Evolutionary conservation across 2,329 filamentous ascomycete genomes (phyloP), one percentile per base, ranked within the genome.

Genomic region (Coniosporium tulheliwenetii): DNA sequence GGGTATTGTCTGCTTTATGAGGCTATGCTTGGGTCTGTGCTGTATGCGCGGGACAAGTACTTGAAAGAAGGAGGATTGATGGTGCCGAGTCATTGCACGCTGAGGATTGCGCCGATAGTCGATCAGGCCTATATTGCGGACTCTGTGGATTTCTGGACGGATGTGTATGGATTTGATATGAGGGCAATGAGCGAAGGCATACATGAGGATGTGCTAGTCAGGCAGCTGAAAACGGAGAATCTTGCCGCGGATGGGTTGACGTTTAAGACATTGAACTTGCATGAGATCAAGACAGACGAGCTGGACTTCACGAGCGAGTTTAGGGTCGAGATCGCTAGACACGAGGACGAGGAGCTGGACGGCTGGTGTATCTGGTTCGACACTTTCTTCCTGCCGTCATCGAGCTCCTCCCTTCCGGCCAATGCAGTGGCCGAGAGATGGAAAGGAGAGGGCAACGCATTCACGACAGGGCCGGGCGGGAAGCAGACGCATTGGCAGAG

Each of bases 111-210:
- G 0, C 86, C 89, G 8, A 70, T 89, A 26, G 72, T 79, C 10
- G 85, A 93, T 56, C 66, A 74, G 0, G 82, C 85, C 41, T 89
- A 85, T 56, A 69, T 91, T 41, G 69, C 75, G 13, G 84, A 91
- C 42, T 79, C 82, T 58, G 73, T 91, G 47, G 67, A 75, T 14
- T 95, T 89, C 66, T 96, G 89, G 89, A 73, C 81, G 47, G 77
- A 91, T 52, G 82, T 96, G 5, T 95, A 96, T 59, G 89, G 87
- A 39, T 96, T 96, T 62, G 79, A 93, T 56, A 94, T 95, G 83
- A 77, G 75, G 50, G 77, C 82, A 47, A 95, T 96, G 89, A 79
- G 86, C 53, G 71, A 78, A 37, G 79, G 79, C 33, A 85, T 89
- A 43, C 77, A 81, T 52, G 78, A 89, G 45, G 86, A 94, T 52